These are phyloP conservation scores for Cladophialophora psammophila DNA, from an alignment of 2,329 filamentous ascomycete genomes.

Conservation along the genomic window DNA sequence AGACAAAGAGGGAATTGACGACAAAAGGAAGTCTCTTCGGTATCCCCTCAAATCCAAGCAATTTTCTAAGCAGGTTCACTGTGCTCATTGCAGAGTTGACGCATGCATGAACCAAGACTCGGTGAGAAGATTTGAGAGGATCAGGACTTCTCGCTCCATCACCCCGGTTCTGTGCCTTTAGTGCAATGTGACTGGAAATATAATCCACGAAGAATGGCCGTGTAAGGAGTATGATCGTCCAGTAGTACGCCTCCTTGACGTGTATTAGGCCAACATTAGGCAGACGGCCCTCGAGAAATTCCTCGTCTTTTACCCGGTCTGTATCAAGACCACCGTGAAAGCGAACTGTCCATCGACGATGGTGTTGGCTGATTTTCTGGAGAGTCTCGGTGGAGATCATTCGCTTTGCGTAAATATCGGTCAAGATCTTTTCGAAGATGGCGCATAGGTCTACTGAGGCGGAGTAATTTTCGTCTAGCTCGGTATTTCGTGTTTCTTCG, in stretches of 20 bases:
- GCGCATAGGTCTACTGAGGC: slow-evolving; percentile 46
- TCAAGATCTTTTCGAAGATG: slow-evolving; percentile 50
- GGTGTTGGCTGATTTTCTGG: slow-evolving; percentile 48
- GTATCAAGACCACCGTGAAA: slow-evolving; percentile 31
- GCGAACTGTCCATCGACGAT: slow-evolving; percentile 48
- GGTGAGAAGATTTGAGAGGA: not conserved
- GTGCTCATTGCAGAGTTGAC: slow-evolving; percentile 6
- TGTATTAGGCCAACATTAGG: slow-evolving; percentile 45
- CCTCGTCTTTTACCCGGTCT: slow-evolving; percentile 28
- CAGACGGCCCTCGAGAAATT: not conserved
- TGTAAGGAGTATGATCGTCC: slow-evolving; percentile 50
- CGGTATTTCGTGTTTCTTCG: slow-evolving; percentile 35
- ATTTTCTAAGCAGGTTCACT: not conserved
- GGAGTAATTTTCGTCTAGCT: slow-evolving; percentile 38
- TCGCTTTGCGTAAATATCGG: slow-evolving; percentile 50
- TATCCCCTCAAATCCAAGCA: not conserved
- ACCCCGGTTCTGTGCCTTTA: not conserved
- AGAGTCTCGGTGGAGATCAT: slow-evolving; percentile 48
- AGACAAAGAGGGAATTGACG: slow-evolving; percentile 3
- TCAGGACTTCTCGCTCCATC: slow-evolving; percentile 5
- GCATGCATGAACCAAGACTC: not conserved
- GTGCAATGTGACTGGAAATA: slow-evolving; percentile 4
- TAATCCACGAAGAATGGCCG: slow-evolving; percentile 48
- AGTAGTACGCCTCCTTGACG: slow-evolving; percentile 50
- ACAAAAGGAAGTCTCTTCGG: slow-evolving; percentile 4